Evolutionary conservation across 1,284 basidiomycete species (phyloP).

Genomic region (Tremellales sp.): DNA sequence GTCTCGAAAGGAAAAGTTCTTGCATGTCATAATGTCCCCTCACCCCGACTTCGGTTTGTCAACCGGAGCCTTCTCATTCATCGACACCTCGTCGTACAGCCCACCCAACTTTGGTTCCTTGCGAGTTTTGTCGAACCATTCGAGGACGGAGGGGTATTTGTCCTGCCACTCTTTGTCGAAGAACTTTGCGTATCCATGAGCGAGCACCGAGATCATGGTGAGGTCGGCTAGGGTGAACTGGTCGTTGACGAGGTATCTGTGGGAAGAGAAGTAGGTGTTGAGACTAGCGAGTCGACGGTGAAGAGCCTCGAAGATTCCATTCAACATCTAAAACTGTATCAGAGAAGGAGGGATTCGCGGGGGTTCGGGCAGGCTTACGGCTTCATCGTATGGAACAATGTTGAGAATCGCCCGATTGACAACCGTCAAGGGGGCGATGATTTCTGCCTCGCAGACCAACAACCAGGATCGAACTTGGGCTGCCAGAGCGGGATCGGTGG

Average conservation of each 20-base stretch:
- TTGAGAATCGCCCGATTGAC: background rate
- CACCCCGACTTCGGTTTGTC: too few species aligned
- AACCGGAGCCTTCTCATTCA: too few species aligned
- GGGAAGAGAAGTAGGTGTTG: constrained; percentile 1
- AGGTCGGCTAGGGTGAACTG: constrained; percentile 4
- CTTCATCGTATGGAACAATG: background rate
- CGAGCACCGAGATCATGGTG: constrained; percentile 2
- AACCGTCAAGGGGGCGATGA: constrained; percentile 1
- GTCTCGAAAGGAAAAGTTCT: too few species aligned
- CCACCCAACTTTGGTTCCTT: too few species aligned
- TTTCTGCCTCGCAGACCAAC: constrained; percentile 3
- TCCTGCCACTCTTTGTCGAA: constrained; percentile 7
- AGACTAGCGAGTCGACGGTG: background rate
- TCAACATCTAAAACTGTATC: background rate
- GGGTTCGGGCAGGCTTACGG: background rate
- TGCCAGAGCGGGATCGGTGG: background rate
- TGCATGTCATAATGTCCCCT: too few species aligned
- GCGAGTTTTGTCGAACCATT: too few species aligned
- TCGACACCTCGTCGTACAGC: too few species aligned
- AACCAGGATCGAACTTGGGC: constrained; percentile 4
- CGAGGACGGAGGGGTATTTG: too few species aligned
- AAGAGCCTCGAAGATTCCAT: background rate
- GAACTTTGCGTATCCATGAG: constrained; percentile 4
- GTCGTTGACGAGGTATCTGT: constrained; percentile 1
- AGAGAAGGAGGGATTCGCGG: too few species aligned